Percentiles rank a stretch among this genome's conserved stretches.
phyloP scores from a whole-genome alignment of 306 rosid genomes.

The Argentina anserina region DNA sequence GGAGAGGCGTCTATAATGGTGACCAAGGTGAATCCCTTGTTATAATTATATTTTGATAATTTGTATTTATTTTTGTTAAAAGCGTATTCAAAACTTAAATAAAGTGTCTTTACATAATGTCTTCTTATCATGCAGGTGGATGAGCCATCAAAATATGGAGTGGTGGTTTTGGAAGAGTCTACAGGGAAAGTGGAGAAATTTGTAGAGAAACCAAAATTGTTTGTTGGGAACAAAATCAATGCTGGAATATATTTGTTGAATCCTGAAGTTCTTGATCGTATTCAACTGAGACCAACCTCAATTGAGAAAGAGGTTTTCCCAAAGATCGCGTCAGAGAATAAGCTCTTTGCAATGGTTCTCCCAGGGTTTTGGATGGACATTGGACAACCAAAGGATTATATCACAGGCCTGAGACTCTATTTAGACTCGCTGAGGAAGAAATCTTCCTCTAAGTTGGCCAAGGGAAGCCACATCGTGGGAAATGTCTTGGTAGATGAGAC shows the following conservation, averaged over 20 bases:
- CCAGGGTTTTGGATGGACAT: constrained; percentile 99
- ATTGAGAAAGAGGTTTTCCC: constrained; percentile 99
- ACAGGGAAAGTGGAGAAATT: constrained; percentile 90
- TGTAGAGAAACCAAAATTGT: constrained; percentile 93
- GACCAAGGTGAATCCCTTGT: constrained; percentile 62
- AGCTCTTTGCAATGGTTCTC: constrained; percentile 92
- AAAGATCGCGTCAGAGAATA: constrained; percentile 72
- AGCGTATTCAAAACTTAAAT: constrained; percentile 2
- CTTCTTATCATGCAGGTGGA: constrained; percentile 66
- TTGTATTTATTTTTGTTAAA: neutral
- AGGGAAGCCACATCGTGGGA: constrained; percentile 78
- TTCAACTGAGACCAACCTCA: constrained; percentile 90
- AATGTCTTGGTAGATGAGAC: constrained; percentile 88
- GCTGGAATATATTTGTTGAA: constrained; percentile 90
- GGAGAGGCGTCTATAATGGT: constrained; percentile 99
- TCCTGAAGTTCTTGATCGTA: constrained; percentile 86
- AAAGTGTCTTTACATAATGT: constrained; percentile 17
- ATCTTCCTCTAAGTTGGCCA: constrained; percentile 62
- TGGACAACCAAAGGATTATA: constrained; percentile 97
- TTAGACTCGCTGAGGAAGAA: constrained; percentile 78
- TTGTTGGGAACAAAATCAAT: constrained; percentile 98
- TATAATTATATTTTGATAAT: neutral
- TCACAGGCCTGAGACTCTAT: constrained; percentile 80
- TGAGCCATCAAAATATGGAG: constrained; percentile 98
- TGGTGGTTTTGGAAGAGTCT: constrained; percentile 83